phyloP scores from a whole-genome alignment of 106 monocot genomes.

The Acorus gramineus region DNA sequence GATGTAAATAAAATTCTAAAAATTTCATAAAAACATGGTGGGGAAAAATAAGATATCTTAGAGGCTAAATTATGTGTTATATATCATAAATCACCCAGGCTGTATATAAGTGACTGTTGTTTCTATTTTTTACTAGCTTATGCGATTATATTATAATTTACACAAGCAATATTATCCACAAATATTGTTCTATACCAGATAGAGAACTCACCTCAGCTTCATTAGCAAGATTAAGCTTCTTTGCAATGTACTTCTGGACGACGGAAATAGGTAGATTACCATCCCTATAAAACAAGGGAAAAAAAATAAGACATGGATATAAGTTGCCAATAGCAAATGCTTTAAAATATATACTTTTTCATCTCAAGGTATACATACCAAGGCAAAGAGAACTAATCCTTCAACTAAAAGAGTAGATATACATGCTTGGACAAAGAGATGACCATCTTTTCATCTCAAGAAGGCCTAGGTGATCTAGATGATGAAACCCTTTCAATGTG shows the following conservation, averaged over 20 bases:
- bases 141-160: too few species aligned
- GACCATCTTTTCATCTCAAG: too few species aligned
- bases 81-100: too few species aligned
- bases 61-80: too few species aligned
- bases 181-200: background rate
- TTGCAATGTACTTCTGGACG: conserved; percentile 28
- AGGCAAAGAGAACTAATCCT: background rate
- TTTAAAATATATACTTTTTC: background rate
- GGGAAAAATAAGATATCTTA: too few species aligned
- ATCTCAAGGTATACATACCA: background rate
- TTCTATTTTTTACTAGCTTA: background rate
- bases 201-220: conserved; percentile 30
- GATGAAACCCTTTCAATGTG: too few species aligned
- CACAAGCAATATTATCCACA: too few species aligned
- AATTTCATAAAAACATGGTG: too few species aligned
- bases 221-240: conserved; percentile 25
- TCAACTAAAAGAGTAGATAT: too few species aligned
- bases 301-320: background rate
- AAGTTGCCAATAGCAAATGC: background rate
- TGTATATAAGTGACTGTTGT: background rate
- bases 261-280: conserved; percentile 27
- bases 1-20: too few species aligned
- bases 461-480: too few species aligned
- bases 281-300: conserved; percentile 12
- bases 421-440: too few species aligned